Conservation (phyloP, 805 yeast genomes). For the Starmerella bombicola region DNA sequence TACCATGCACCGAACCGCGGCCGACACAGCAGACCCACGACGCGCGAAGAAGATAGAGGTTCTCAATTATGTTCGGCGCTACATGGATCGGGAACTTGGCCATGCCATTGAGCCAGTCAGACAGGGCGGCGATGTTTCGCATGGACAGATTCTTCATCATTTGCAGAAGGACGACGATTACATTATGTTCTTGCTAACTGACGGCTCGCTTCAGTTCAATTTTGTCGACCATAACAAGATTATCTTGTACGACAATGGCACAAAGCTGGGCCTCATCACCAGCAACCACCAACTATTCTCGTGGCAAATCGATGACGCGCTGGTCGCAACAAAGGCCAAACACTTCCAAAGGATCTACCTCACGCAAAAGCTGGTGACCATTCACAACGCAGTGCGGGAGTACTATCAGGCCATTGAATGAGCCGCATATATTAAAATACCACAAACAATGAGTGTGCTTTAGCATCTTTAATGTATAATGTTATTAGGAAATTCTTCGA, state of each 20-base stretch:
- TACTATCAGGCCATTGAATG: conserved; percentile 5
- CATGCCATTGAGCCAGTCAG: conserved; percentile 41
- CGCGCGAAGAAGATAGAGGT: conserved; percentile 55
- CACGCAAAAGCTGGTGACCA: conserved; percentile 9
- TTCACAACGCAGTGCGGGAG: conserved; percentile 11
- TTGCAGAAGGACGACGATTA: conserved; percentile 67
- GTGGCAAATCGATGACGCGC: conserved; percentile 16
- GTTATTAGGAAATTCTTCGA: too few species aligned
- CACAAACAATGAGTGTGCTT: too few species aligned
- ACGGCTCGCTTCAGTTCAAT: conserved; percentile 87
- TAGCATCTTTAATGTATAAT: too few species aligned
- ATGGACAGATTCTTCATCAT: conserved; percentile 54
- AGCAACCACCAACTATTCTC: conserved; percentile 19
- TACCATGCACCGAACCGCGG: conserved; percentile 31
- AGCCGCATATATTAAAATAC: too few species aligned
- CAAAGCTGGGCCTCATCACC: conserved; percentile 62
- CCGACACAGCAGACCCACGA: conserved; percentile 29
- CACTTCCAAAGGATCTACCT: conserved; percentile 16
- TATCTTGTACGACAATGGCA: conserved; percentile 64
- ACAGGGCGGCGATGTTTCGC: conserved; percentile 31
- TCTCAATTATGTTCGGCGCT: conserved; percentile 75
- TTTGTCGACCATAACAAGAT: conserved; percentile 90
- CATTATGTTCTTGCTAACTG: conserved; percentile 86
- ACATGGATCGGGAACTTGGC: conserved; percentile 82
- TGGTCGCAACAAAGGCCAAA: conserved; percentile 9